Conservation (phyloP, 176 grass and related monocot species). For the Neostapfia colusana region DNA sequence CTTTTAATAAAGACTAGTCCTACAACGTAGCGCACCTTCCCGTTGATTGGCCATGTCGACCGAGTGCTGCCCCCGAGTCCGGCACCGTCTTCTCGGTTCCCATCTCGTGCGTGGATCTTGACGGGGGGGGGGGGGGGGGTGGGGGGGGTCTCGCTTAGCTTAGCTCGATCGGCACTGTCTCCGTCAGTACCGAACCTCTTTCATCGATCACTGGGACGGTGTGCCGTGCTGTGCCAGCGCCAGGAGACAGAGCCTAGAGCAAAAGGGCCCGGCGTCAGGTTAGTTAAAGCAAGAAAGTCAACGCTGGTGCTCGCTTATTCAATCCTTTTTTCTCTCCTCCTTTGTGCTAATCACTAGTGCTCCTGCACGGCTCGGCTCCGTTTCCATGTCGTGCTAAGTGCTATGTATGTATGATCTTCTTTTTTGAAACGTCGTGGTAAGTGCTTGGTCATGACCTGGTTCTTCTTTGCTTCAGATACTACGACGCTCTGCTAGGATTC, state of each 20-base stretch:
- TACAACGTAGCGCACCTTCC: too few species aligned
- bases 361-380: not conserved
- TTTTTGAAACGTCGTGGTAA: conserved; percentile 9
- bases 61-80: not conserved
- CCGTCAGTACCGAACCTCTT: not conserved
- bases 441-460: conserved; percentile 4
- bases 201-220: conserved; percentile 4
- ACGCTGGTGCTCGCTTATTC: too few species aligned
- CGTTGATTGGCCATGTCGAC: not conserved
- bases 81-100: not conserved
- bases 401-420: conserved; percentile 11
- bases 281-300: too few species aligned
- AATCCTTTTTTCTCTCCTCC: too few species aligned
- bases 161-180: not conserved
- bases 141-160: too few species aligned
- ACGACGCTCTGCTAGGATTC: not conserved
- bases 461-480: not conserved
- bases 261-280: too few species aligned
- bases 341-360: too few species aligned
- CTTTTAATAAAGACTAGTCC: conserved; percentile 14
- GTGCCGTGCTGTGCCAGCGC: not conserved
- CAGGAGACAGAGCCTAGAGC: too few species aligned
- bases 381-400: conserved; percentile 6
- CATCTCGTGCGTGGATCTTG: not conserved
- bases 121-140: too few species aligned